Evolutionary conservation across 768 basidiomycete species (phyloP), one percentile per base, ranked within the genome.

Genomic region (Amanita rubescens): DNA sequence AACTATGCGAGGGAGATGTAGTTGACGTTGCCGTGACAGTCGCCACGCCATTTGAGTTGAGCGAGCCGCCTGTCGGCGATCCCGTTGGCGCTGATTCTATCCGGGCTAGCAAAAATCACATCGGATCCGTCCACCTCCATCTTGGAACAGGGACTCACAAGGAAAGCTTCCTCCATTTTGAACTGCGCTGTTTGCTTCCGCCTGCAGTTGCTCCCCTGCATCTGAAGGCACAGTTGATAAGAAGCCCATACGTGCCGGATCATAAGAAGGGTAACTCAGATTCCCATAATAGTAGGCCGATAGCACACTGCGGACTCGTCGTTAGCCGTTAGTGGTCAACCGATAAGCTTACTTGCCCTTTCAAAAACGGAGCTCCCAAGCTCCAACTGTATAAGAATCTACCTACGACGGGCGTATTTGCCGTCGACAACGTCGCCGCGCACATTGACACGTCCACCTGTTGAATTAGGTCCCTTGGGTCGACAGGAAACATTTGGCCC

Each of bases 301-400:
- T 15, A 89, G 60, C 6, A 82, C 84, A 12, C 88, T 87, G 32
- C 17, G 32, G 12, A 51, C 52, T 33, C 33, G 20, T 20, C 47
- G 46, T 25, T 3, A 8, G 9, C 11, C 22, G 27, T 24, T n/a
- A 34, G 24, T 17, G 9, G 43, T 10, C 38, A 22, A 15, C 11
- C 45, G 8, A 54, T 38, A 42, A 22, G 53, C 22, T 20, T 50
- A 47, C 37, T 42, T 56, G 88, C 86, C 84, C 76, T 63, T 88
- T 88, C 54, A 90, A 60, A 59, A 90, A 90, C 1, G 88, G 87
- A 58, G 76, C 78, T 2, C 88, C 88, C 27, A 90, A 67, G 67
- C 80, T 88, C 87, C 88, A 90, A 59, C 80, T 82, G 59, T 85
- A 88, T 44, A 84, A 63, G 58, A 82, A 87, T 3, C 79, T 78